phyloP scores from a whole-genome alignment of 257 asterid species.

The Nyctanthes arbortristis region DNA sequence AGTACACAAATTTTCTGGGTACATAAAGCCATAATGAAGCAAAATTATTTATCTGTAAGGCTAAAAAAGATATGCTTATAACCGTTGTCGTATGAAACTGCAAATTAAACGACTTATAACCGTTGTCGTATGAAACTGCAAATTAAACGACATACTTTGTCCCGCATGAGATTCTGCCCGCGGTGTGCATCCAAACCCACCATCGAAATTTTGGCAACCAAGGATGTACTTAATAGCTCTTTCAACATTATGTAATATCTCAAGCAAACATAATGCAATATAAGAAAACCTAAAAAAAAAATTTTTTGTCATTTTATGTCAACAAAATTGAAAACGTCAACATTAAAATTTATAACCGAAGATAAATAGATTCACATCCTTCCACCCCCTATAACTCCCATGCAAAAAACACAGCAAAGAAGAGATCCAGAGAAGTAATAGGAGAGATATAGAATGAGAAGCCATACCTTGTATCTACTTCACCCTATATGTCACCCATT shows the following conservation, averaged over 20 bases:
- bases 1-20: too few species aligned
- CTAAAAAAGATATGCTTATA: too few species aligned
- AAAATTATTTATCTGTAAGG: too few species aligned
- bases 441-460: constrained; percentile 13
- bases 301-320: constrained; percentile 9
- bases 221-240: constrained; percentile 79
- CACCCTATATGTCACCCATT: constrained; percentile 97
- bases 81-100: constrained; percentile 3
- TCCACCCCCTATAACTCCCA: too few species aligned
- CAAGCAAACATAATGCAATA: constrained; percentile 72
- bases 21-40: too few species aligned
- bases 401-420: too few species aligned
- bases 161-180: constrained; percentile 98
- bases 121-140: neutral
- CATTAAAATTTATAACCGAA: neutral
- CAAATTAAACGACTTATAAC: constrained; percentile 40
- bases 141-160: constrained; percentile 62
- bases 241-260: constrained; percentile 69
- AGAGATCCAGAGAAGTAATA: neutral
- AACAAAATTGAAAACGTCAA: neutral
- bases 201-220: constrained; percentile 93
- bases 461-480: constrained; percentile 77
- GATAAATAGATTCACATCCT: too few species aligned
- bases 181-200: constrained; percentile 96
- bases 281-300: constrained; percentile 73